A percentile compares a stretch with the other conserved stretches of the same genome.
Evolutionary conservation across 2,329 filamentous ascomycete species (phyloP).

Genomic region (Curvularia hawaiiensis): DNA sequence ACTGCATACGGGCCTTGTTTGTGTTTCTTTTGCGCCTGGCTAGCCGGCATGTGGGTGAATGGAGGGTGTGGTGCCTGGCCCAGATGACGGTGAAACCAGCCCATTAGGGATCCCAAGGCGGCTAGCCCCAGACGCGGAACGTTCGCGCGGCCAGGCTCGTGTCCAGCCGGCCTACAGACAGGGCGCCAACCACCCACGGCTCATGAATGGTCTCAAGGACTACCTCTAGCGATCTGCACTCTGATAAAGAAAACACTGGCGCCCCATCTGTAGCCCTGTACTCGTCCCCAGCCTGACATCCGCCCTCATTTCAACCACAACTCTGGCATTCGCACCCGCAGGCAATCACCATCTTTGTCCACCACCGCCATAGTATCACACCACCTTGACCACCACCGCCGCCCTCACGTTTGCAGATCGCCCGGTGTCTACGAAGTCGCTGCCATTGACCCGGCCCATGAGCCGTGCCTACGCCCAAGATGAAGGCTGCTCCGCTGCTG

Average conservation of each 20-base stretch:
- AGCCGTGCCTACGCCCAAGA: conserved; percentile 50
- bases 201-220: conserved; percentile 27
- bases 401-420: not conserved
- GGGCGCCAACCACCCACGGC: conserved; percentile 17
- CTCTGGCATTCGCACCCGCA: conserved; percentile 10
- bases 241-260: conserved; percentile 7
- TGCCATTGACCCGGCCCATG: conserved; percentile 19
- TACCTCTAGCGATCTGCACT: conserved; percentile 8
- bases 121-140: conserved; percentile 29
- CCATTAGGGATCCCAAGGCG: conserved; percentile 22
- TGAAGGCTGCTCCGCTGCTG: conserved; percentile 96
- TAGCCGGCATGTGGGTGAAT: not conserved
- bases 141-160: conserved; percentile 23
- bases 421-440: not conserved
- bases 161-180: conserved; percentile 15
- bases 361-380: not conserved
- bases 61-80: conserved; percentile 8
- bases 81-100: conserved; percentile 19
- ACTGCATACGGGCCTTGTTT: not conserved
- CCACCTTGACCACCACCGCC: not conserved
- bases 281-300: not conserved
- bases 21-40: conserved; percentile 5
- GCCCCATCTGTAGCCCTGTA: not conserved
- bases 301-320: not conserved
- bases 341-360: not conserved